These are phyloP conservation scores for Penicillium waksmanii DNA, from an alignment of 495 filamentous ascomycete genomes.

Conservation along the genomic window DNA sequence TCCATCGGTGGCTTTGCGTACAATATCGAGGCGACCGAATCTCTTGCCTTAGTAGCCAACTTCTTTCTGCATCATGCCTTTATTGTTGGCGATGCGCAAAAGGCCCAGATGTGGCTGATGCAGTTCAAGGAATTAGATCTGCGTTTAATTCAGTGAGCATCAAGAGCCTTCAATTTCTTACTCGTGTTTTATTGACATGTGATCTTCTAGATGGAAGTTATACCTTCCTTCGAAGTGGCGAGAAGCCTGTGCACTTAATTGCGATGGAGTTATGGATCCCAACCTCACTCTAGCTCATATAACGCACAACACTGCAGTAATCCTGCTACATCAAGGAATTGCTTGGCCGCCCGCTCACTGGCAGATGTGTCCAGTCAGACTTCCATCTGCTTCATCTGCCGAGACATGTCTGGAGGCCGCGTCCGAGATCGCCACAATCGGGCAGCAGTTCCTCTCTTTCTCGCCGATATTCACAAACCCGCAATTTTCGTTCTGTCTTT, in stretches of 20 bases:
- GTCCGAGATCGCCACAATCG: slow-evolving; percentile 26
- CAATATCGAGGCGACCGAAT: slow-evolving; percentile 31
- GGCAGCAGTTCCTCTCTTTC: slow-evolving; percentile 22
- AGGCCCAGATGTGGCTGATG: slow-evolving; percentile 40
- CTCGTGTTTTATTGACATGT: background rate
- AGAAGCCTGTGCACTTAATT: slow-evolving; percentile 15
- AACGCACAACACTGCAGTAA: slow-evolving; percentile 32
- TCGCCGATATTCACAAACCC: slow-evolving; percentile 26
- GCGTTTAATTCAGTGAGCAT: slow-evolving; percentile 20
- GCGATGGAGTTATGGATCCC: slow-evolving; percentile 24
- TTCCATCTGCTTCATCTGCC: slow-evolving; percentile 21
- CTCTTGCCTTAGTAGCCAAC: slow-evolving; percentile 10
- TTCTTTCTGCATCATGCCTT: slow-evolving; percentile 19
- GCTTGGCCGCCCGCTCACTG: slow-evolving; percentile 29
- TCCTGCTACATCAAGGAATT: slow-evolving; percentile 29
- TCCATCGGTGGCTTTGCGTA: slow-evolving; percentile 18
- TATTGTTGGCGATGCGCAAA: slow-evolving; percentile 30
- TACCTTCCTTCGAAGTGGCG: slow-evolving; percentile 44
- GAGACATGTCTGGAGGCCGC: slow-evolving; percentile 33
- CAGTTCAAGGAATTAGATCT: slow-evolving; percentile 26
- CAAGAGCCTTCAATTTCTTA: background rate
- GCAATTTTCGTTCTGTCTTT: slow-evolving; percentile 30
- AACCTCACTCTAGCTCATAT: slow-evolving; percentile 32
- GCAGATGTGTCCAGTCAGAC: slow-evolving; percentile 20
- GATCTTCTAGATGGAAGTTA: slow-evolving; percentile 40